Evolutionary conservation across 371 early-diverging fungal species (phyloP).

Genomic region (Syncephalastrum monosporum): DNA sequence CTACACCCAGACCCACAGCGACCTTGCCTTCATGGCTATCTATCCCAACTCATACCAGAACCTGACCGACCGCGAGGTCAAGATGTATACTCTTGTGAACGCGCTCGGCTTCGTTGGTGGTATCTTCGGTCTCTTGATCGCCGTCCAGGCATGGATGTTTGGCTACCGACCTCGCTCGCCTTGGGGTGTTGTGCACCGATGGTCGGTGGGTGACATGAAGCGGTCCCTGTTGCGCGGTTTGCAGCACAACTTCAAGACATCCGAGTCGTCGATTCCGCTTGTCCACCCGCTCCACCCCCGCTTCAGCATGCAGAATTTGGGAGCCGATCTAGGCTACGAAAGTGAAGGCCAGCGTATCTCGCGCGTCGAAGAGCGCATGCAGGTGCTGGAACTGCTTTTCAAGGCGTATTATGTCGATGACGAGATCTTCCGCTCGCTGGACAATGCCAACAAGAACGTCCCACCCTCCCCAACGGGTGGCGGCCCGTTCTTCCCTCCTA

Average conservation of each 20-base stretch:
- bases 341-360: conserved; percentile 18
- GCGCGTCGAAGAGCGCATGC: conserved; percentile 31
- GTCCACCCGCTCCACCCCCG: conserved; percentile 48
- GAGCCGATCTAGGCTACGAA: conserved; percentile 21
- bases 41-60: conserved; percentile 25
- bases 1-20: conserved; percentile 28
- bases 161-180: conserved; percentile 50
- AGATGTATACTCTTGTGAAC: conserved; percentile 48
- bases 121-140: conserved; percentile 47
- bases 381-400: conserved; percentile 32
- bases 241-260: conserved; percentile 37
- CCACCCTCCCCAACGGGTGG: conserved; percentile 7
- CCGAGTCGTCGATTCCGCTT: conserved; percentile 42
- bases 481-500: conserved; percentile 8
- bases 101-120: conserved; percentile 53
- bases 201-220: conserved; percentile 48
- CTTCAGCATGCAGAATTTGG: conserved; percentile 32
- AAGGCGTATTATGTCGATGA: conserved; percentile 43
- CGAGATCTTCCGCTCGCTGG: conserved; percentile 44
- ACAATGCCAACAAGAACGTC: conserved; percentile 23
- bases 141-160: conserved; percentile 48
- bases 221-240: conserved; percentile 41
- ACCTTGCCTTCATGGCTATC: conserved; percentile 32
- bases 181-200: conserved; percentile 52
- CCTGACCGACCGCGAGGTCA: conserved; percentile 37